A percentile compares a stretch with the other conserved stretches of the same genome.
These are phyloP conservation scores for Paecilomyces fulvus DNA, from an alignment of 2,329 filamentous ascomycete species.

Conservation along the genomic window DNA sequence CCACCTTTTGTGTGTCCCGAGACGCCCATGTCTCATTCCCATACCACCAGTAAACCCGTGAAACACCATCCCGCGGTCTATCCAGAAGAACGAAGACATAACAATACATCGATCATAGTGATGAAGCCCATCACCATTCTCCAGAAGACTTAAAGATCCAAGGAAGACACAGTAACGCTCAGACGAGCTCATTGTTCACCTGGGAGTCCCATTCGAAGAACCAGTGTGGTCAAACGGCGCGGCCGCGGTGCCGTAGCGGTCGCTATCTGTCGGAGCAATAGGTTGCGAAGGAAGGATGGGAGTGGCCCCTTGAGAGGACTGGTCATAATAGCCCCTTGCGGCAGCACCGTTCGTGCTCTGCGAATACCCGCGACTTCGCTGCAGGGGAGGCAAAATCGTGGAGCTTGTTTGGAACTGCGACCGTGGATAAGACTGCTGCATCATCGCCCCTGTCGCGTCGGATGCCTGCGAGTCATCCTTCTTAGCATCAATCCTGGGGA, in stretches of 20 bases:
- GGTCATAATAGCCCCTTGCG: conserved; percentile 25
- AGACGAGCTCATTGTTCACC: conserved; percentile 12
- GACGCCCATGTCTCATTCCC: conserved; percentile 16
- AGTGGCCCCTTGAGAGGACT: conserved; percentile 21
- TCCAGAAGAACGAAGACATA: conserved; percentile 17
- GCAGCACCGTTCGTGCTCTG: conserved; percentile 20
- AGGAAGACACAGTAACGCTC: conserved; percentile 2
- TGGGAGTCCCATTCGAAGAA: conserved; percentile 24
- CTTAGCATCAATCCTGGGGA: conserved; percentile 18
- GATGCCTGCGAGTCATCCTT: conserved; percentile 21
- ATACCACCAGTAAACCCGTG: conserved; percentile 6
- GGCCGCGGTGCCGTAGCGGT: conserved; percentile 22
- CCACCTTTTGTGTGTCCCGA: conserved; percentile 17
- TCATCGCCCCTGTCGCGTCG: conserved; percentile 28
- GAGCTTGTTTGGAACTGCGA: conserved; percentile 24
- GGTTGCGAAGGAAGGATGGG: conserved; percentile 28
- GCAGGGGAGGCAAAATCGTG: conserved; percentile 27
- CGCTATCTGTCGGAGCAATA: conserved; percentile 20
- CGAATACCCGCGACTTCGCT: conserved; percentile 22
- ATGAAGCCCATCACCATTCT: conserved; percentile 3
- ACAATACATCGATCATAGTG: conserved; percentile 6
- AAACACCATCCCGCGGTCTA: conserved; percentile 22
- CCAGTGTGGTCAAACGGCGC: conserved; percentile 21
- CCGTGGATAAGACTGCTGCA: conserved; percentile 27
- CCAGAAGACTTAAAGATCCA: conserved; percentile 11